Conservation (phyloP, 176 grass and related monocot genomes). For the bread wheat (Triticum aestivum) region IWGSC_CS_RefSeq_v2.1 NC_057795.1:270391085-270391584, state of each 20-base stretch:
- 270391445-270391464: slow-evolving; percentile 24
- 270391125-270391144: not conserved
- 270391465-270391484: slow-evolving; percentile 3
- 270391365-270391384: slow-evolving; percentile 23
- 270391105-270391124: too few species aligned
- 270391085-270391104: not conserved
- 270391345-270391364: not conserved
- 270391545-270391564: not conserved
- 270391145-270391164: not conserved
- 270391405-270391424: slow-evolving; percentile 23
- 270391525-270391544: slow-evolving; percentile 4
- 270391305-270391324: not conserved
- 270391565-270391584: slow-evolving; percentile 23
- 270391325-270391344: not conserved
- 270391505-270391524: slow-evolving; percentile 12
- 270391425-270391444: slow-evolving; percentile 3
- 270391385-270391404: not conserved
- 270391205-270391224: not conserved
- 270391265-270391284: not conserved
- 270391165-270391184: not conserved
- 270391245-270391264: not conserved
- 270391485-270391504: slow-evolving; percentile 1
- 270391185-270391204: not conserved
- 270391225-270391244: not conserved
- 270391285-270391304: not conserved